Conservation (phyloP, 768 basidiomycete species). For the Termitomyces sp. region DNA sequence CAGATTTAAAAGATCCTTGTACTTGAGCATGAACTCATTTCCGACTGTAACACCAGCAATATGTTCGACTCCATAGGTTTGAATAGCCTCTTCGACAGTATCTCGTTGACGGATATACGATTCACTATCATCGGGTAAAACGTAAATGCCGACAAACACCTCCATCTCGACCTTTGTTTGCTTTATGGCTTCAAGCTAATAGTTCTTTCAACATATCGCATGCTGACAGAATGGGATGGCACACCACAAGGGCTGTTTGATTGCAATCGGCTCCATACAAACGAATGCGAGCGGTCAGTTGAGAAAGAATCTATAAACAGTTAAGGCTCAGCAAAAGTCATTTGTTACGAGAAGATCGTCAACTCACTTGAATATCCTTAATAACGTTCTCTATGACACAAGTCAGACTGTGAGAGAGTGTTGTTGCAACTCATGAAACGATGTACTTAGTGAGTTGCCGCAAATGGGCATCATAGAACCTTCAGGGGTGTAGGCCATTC, state of each 20-base stretch:
- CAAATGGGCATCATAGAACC: slow-evolving; percentile 66
- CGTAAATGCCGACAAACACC: slow-evolving; percentile 74
- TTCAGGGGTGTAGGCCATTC: slow-evolving; percentile 80
- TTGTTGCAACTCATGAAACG: neutral
- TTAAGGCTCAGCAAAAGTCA: slow-evolving; percentile 5
- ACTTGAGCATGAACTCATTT: slow-evolving; percentile 88
- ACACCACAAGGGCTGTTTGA: slow-evolving; percentile 67
- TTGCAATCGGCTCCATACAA: slow-evolving; percentile 88
- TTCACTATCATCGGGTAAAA: slow-evolving; percentile 46
- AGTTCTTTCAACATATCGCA: neutral
- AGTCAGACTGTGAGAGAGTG: neutral
- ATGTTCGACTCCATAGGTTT: slow-evolving; percentile 71
- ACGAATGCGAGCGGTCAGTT: slow-evolving; percentile 74
- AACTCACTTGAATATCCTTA: slow-evolving; percentile 59
- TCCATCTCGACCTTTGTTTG: slow-evolving; percentile 81
- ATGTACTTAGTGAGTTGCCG: slow-evolving; percentile 42
- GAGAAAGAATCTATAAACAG: slow-evolving; percentile 61
- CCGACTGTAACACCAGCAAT: slow-evolving; percentile 85
- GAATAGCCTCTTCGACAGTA: slow-evolving; percentile 57
- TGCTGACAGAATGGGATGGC: slow-evolving; percentile 16
- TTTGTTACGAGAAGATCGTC: neutral
- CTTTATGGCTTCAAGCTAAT: slow-evolving; percentile 78
- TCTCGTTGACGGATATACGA: slow-evolving; percentile 71
- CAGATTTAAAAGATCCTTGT: neutral
- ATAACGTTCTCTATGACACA: slow-evolving; percentile 48